phyloP scores from a whole-genome alignment of 2,329 filamentous ascomycete genomes.

The Chalaropsis thielavioides region DNA sequence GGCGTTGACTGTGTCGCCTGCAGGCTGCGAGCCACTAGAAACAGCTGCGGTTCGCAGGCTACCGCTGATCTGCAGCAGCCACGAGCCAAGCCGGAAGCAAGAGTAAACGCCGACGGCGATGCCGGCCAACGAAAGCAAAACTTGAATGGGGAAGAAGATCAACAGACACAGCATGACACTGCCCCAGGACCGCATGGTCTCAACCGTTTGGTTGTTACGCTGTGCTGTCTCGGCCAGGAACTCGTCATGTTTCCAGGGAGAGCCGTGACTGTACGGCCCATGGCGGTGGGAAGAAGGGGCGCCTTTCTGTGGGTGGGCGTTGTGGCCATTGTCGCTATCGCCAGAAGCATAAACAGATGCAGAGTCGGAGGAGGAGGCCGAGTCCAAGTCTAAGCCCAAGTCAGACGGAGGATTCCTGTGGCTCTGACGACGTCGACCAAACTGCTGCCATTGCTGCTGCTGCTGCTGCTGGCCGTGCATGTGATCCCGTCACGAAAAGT shows the following conservation, averaged over 20 bases:
- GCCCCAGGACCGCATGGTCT: constrained; percentile 11
- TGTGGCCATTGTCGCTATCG: not conserved
- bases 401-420: no score
- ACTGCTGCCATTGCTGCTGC: not conserved
- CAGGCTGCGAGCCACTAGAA: no score
- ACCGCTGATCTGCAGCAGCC: constrained; percentile 3
- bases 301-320: not conserved
- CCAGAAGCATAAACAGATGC: not conserved
- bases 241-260: not conserved
- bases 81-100: constrained; percentile 7
- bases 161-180: constrained; percentile 8
- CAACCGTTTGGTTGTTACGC: constrained; percentile 4
- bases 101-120: constrained; percentile 5
- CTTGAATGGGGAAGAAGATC: constrained; percentile 15
- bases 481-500: constrained; percentile 30
- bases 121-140: constrained; percentile 7
- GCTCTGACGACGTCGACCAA: not conserved
- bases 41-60: not conserved
- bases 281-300: not conserved
- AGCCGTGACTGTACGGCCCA: not conserved
- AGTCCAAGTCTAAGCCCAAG: no score
- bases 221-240: not conserved
- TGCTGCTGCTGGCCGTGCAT: not conserved
- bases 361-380: not conserved
- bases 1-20: no score